Base-by-base conservation (phyloP, 805 yeast genomes). In the Yarrowia phangngaensis region DNA sequence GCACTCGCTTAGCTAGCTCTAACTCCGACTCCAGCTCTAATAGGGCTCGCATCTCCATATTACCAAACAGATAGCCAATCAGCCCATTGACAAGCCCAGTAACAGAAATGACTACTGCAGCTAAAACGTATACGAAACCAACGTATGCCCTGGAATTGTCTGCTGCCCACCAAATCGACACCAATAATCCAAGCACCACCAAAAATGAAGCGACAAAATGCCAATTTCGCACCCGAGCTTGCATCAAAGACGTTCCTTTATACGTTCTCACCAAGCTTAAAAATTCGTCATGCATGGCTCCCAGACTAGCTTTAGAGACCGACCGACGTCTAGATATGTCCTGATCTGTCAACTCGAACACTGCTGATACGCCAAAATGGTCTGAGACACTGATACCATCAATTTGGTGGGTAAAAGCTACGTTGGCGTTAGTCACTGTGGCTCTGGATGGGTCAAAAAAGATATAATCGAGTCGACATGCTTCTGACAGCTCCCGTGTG, bases 401-500 rank as follows among this genome's bases (percentile, higher is more conserved):
- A 7, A 85, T 66, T 16, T 63, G 59, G 35, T 85, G 95, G 1
- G 87, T 80, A 60, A 92, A 89, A 20, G 72, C 73, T 2, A 88
- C 96, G 6, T 70, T 64, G 0, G 94, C 88, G n/a, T 70, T 71
- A 1, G 74, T 52, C 0, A 87, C 82, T 2, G 56, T 62, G 16
- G 88, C 66, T 38, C 68, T 67, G 0, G 64, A 55, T 0, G 76
- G 64, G 60, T 85, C 95, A 41, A 84, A 76, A 53, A 92, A 72
- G 0, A 95, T 94, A 61, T 90, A 92, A 60, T 92, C 98, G 41
- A 92, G 70, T 31, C 98, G 70, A 58, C 90, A 82, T 1, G 97
- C 97, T 53, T 85, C 88, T 45, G 74, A 71, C 0, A 73, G 70
- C 15, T 65, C 64, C 53, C 67, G 60, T 35, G 66, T 59, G 29